These are phyloP conservation scores for Cucurbita moschata DNA, from an alignment of 306 rosid genomes.

Conservation along the genomic window DNA sequence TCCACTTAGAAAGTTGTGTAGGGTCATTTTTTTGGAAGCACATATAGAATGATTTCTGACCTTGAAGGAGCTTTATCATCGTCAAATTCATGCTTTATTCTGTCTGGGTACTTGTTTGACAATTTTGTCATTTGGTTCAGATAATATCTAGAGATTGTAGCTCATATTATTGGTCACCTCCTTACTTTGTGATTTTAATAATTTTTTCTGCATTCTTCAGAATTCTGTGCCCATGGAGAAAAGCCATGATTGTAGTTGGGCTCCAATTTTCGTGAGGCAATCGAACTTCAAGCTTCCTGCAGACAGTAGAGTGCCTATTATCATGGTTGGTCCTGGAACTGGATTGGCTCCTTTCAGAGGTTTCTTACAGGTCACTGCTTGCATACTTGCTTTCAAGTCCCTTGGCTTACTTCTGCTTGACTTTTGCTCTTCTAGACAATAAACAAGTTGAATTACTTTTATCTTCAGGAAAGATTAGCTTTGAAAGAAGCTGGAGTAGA, in stretches of 20 bases:
- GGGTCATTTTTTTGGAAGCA: background rate
- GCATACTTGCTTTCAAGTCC: constrained; percentile 9
- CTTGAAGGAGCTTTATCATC: background rate
- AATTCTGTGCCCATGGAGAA: constrained; percentile 57
- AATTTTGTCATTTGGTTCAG: background rate
- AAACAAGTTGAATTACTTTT: background rate
- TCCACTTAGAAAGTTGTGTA: background rate
- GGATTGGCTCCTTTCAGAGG: constrained; percentile 99
- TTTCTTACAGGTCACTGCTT: constrained; percentile 70
- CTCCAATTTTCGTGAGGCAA: constrained; percentile 83
- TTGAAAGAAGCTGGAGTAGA: constrained; percentile 61
- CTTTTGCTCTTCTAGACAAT: background rate
- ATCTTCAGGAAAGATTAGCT: constrained; percentile 72
- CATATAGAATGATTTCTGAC: background rate
- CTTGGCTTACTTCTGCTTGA: background rate
- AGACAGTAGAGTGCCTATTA: constrained; percentile 61
- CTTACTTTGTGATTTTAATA: background rate
- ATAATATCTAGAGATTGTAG: background rate
- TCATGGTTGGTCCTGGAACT: constrained; percentile 99
- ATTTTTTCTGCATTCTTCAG: constrained; percentile 21
- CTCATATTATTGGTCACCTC: background rate
- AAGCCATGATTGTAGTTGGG: constrained; percentile 61
- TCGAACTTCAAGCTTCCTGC: constrained; percentile 88
- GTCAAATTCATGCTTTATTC: background rate
- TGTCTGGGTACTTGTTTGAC: background rate